Percentiles rank a stretch among this genome's conserved stretches.
Conservation (phyloP, 2,329 filamentous ascomycete species). For the Cladosporium sp. region DNA sequence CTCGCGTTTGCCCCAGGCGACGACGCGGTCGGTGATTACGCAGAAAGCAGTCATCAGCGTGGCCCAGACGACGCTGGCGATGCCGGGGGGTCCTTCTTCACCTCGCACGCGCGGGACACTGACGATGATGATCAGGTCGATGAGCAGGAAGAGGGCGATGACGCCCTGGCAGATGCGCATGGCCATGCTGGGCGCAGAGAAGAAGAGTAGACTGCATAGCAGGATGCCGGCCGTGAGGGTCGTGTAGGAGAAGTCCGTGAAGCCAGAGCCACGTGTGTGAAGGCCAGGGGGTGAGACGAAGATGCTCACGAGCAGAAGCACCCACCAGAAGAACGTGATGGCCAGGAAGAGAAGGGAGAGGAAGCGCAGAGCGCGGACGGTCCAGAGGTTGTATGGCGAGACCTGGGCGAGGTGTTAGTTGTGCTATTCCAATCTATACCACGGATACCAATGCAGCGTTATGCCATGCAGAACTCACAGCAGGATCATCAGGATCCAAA, state of each 20-base stretch:
- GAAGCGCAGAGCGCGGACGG: constrained; percentile 74
- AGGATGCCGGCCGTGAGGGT: constrained; percentile 74
- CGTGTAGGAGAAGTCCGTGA: constrained; percentile 82
- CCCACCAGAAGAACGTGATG: constrained; percentile 87
- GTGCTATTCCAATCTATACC: constrained; percentile 14
- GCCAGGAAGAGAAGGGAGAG: constrained; percentile 72
- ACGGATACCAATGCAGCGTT: not conserved
- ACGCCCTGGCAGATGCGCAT: constrained; percentile 70
- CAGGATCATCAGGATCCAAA: constrained; percentile 74
- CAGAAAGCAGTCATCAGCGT: constrained; percentile 75
- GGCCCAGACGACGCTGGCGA: constrained; percentile 79
- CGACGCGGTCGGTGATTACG: constrained; percentile 72
- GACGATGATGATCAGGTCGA: constrained; percentile 76
- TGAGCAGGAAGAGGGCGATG: constrained; percentile 61
- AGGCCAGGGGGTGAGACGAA: constrained; percentile 89
- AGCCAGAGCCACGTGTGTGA: constrained; percentile 83
- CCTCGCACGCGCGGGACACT: constrained; percentile 68
- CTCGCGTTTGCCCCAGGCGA: constrained; percentile 86
- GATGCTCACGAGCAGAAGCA: constrained; percentile 77
- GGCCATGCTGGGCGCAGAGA: constrained; percentile 74
- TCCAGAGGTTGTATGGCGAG: constrained; percentile 93
- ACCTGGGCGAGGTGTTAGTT: constrained; percentile 42
- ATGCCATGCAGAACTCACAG: constrained; percentile 47
- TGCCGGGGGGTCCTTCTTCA: constrained; percentile 91
- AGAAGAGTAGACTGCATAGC: constrained; percentile 77